phyloP scores from a whole-genome alignment of 441 rosid species.

The Populus hybrid region DNA sequence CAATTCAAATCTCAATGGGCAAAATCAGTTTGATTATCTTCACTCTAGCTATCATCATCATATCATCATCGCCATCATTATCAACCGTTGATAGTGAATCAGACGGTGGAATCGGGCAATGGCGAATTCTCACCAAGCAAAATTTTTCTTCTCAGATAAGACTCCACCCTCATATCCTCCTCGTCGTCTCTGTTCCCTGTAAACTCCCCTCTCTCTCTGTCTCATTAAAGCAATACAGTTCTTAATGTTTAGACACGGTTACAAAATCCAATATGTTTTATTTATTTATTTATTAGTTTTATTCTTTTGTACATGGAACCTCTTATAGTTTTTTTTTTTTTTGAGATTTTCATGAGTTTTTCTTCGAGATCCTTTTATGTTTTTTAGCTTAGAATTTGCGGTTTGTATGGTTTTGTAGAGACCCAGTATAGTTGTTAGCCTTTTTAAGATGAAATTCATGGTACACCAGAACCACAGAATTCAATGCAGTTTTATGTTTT shows the following conservation, averaged over 20 bases:
- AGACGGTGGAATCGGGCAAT: conserved; percentile 35
- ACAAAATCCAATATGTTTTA: no score
- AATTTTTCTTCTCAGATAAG: conserved; percentile 89
- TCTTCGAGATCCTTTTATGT: not conserved
- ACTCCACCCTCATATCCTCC: conserved; percentile 65
- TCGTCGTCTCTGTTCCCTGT: conserved; percentile 79
- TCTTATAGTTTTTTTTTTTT: no score
- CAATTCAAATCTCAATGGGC: not conserved
- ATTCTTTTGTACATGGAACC: no score
- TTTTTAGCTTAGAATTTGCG: no score
- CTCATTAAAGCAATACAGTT: not conserved
- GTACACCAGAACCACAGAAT: not conserved
- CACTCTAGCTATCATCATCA: not conserved
- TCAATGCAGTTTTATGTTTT: not conserved
- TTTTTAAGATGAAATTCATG: no score
- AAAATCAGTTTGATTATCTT: not conserved
- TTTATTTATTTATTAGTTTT: no score
- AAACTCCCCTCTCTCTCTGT: not conserved
- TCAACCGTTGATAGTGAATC: conserved; percentile 13
- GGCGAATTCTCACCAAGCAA: conserved; percentile 68
- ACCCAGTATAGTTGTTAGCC: no score
- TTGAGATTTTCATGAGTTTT: not conserved
- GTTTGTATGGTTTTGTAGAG: no score
- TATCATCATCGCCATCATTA: conserved; percentile 1
- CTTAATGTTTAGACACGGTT: no score